Conservation (phyloP, 2,329 filamentous ascomycete genomes). For the Penicillium janthinellum region DNA sequence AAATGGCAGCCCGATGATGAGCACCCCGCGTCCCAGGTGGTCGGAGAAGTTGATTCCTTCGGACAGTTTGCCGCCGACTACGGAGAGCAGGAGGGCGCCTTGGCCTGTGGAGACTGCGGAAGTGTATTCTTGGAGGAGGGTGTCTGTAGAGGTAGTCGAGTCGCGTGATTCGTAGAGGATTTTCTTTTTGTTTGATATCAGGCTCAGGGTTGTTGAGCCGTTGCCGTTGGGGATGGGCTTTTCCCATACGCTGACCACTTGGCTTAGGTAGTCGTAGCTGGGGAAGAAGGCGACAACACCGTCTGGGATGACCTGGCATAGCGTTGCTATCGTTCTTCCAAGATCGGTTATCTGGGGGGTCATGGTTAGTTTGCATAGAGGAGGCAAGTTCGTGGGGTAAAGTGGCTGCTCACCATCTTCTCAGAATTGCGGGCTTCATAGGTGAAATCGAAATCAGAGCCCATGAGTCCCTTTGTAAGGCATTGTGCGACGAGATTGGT, state of each 20-base stretch:
- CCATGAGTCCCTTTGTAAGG: conserved; percentile 54
- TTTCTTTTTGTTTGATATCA: conserved; percentile 40
- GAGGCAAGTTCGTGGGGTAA: background rate
- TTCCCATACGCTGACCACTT: conserved; percentile 68
- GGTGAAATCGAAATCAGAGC: conserved; percentile 77
- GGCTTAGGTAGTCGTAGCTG: conserved; percentile 86
- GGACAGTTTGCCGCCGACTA: conserved; percentile 91
- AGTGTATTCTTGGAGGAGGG: conserved; percentile 73
- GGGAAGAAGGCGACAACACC: conserved; percentile 95
- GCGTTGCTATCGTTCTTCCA: conserved; percentile 69
- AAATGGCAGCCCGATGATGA: conserved; percentile 91
- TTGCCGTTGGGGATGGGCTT: conserved; percentile 33
- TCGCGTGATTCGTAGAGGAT: conserved; percentile 60
- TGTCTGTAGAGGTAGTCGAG: conserved; percentile 56
- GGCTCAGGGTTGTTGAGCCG: conserved; percentile 31
- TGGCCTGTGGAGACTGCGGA: conserved; percentile 62
- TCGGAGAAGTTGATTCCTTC: conserved; percentile 99
- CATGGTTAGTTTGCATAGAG: conserved; percentile 5
- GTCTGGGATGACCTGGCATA: conserved; percentile 76
- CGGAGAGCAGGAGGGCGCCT: conserved; percentile 82
- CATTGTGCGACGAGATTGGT: conserved; percentile 80
- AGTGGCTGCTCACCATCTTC: conserved; percentile 53
- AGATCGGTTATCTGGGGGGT: conserved; percentile 64
- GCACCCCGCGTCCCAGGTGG: conserved; percentile 79
- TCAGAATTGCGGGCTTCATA: conserved; percentile 74